Conservation (phyloP, 768 basidiomycete genomes). For the Tubosaeta sp. region DNA sequence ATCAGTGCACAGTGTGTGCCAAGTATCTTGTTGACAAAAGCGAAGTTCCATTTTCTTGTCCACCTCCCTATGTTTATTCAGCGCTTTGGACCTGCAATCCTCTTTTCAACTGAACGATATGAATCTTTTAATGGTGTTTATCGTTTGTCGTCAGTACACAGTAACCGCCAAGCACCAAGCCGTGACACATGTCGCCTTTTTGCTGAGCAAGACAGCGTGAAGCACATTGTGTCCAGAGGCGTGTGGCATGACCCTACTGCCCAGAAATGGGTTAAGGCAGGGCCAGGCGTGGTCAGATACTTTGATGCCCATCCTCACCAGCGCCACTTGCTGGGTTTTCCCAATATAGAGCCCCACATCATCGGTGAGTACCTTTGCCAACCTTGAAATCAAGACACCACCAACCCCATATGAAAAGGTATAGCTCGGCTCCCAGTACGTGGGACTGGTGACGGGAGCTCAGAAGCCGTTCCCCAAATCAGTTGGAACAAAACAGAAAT, state of each 20-base stretch:
- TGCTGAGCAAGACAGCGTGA: background rate
- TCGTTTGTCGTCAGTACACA: background rate
- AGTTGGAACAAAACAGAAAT: background rate
- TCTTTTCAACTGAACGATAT: background rate
- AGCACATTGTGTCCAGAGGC: background rate
- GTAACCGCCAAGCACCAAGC: background rate
- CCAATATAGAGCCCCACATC: background rate
- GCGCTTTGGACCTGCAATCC: background rate
- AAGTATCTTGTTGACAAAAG: background rate
- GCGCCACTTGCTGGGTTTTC: background rate
- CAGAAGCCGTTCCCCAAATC: too few relatives aligned
- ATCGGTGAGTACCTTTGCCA: background rate
- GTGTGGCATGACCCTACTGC: conserved; percentile 7
- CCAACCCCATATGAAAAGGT: too few relatives aligned
- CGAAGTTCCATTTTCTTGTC: background rate
- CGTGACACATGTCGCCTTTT: background rate
- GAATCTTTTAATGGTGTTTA: background rate
- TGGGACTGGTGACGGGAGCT: too few relatives aligned
- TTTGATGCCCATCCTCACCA: conserved; percentile 5
- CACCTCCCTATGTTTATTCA: background rate
- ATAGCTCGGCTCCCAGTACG: too few relatives aligned
- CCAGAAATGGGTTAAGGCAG: conserved; percentile 1
- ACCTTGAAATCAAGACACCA: too few relatives aligned
- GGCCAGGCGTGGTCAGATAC: background rate
- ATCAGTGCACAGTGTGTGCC: background rate